Conservation (phyloP, 441 rosid species). For the Biscutella laevigata region DNA sequence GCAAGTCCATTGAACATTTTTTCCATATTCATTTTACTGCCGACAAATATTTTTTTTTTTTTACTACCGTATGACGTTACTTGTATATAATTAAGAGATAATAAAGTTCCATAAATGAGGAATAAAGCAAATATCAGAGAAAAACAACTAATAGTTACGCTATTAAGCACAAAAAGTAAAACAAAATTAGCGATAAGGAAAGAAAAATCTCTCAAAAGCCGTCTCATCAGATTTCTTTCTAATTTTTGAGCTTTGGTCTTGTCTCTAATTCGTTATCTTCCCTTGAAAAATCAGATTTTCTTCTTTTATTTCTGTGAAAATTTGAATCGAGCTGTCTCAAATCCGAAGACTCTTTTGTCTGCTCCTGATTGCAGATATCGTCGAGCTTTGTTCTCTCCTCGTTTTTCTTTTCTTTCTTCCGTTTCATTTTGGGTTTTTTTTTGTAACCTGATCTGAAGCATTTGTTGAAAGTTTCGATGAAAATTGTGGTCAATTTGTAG, state of each 20-base stretch:
- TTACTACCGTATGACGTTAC: too few species aligned
- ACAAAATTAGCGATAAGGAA: constrained; percentile 24
- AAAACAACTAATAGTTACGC: background rate
- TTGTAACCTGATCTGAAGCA: constrained; percentile 18
- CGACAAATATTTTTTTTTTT: too few species aligned
- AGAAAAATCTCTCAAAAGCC: constrained; percentile 5
- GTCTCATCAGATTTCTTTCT: constrained; percentile 19
- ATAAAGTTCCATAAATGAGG: background rate
- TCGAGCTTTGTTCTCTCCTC: constrained; percentile 2
- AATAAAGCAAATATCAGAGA: background rate
- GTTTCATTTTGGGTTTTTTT: background rate
- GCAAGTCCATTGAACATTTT: too few species aligned
- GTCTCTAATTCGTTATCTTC: constrained; percentile 16
- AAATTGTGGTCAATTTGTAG: constrained; percentile 8
- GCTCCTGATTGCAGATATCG: background rate
- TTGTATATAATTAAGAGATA: background rate
- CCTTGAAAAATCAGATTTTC: background rate
- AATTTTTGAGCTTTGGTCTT: constrained; percentile 13
- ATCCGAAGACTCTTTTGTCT: background rate
- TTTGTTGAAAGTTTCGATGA: constrained; percentile 9
- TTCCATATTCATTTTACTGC: too few species aligned
- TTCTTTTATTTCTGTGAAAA: too few species aligned
- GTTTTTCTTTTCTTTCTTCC: too few species aligned
- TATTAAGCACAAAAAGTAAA: background rate
- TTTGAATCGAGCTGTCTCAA: constrained; percentile 16